Conservation (phyloP, 345 rosid species). For the Raphanus raphanistrum region DNA sequence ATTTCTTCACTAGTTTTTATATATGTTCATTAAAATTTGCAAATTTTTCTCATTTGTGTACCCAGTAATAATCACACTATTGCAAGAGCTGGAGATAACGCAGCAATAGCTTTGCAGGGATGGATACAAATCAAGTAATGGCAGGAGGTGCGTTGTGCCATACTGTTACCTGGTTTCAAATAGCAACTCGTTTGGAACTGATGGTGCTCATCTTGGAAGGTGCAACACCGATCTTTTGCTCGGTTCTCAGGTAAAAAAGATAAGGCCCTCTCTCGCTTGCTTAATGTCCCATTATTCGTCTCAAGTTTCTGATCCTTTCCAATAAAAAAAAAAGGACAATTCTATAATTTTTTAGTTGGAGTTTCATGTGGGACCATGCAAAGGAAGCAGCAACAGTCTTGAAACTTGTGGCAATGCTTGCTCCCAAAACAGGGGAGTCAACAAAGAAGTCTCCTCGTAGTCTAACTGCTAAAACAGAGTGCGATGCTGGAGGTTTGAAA, state of each 20-base stretch:
- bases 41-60: too few relatives aligned
- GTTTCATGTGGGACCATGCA: conserved; percentile 76
- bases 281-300: neutral
- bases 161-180: too few relatives aligned
- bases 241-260: conserved; percentile 65
- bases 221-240: conserved; percentile 70
- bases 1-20: too few relatives aligned
- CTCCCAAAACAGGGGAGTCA: conserved; percentile 83
- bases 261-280: neutral
- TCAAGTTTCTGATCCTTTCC: neutral
- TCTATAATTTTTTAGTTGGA: conserved; percentile 56
- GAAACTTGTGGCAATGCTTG: conserved; percentile 62
- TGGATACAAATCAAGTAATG: too few relatives aligned
- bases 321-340: neutral
- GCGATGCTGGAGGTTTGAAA: conserved; percentile 70
- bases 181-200: conserved; percentile 16
- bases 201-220: conserved; percentile 70
- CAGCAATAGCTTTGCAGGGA: too few relatives aligned
- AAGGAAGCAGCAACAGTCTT: conserved; percentile 76
- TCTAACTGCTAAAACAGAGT: conserved; percentile 66
- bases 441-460: conserved; percentile 78
- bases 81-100: too few relatives aligned
- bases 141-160: too few relatives aligned
- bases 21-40: too few relatives aligned
- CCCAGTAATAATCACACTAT: too few relatives aligned